Evolutionary conservation across 257 asterid species (phyloP).

Genomic region (Orobanche coerulescens): DNA sequence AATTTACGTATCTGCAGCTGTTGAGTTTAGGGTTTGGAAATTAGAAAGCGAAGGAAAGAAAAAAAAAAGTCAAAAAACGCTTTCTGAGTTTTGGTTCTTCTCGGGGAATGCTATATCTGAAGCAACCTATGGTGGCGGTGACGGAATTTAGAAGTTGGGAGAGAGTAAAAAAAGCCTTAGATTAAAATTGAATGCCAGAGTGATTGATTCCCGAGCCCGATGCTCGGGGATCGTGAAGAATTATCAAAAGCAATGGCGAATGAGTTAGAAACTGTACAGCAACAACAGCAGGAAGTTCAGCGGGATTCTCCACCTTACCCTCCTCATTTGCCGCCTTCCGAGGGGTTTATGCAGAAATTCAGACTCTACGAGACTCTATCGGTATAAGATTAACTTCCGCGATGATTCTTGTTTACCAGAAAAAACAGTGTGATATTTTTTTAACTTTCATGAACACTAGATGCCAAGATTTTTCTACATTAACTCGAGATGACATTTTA

Average conservation of each 20-base stretch:
- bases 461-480: conserved; percentile 14
- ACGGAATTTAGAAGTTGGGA: conserved; percentile 31
- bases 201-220: conserved; percentile 86
- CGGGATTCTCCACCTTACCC: conserved; percentile 26
- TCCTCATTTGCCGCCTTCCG: too few relatives aligned
- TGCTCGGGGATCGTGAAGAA: conserved; percentile 62
- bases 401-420: too few relatives aligned
- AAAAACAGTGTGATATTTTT: too few relatives aligned
- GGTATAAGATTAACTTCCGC: too few relatives aligned
- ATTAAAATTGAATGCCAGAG: conserved; percentile 55
- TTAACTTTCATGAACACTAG: conserved; percentile 5
- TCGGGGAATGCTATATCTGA: conserved; percentile 51
- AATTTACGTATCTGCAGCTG: conserved; percentile 21
- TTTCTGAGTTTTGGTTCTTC: conserved; percentile 12
- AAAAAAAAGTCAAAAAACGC: conserved; percentile 18
- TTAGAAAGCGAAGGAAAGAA: background rate
- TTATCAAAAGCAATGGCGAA: conserved; percentile 37
- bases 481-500: conserved; percentile 9
- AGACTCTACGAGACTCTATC: conserved; percentile 85
- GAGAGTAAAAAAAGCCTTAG: conserved; percentile 21
- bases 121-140: conserved; percentile 40
- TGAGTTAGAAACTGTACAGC: conserved; percentile 31
- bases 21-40: conserved; percentile 30
- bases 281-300: conserved; percentile 28
- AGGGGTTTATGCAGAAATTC: conserved; percentile 82